Conservation (phyloP, 1,284 basidiomycete species). For the Ganoderma resinaceum region DNA sequence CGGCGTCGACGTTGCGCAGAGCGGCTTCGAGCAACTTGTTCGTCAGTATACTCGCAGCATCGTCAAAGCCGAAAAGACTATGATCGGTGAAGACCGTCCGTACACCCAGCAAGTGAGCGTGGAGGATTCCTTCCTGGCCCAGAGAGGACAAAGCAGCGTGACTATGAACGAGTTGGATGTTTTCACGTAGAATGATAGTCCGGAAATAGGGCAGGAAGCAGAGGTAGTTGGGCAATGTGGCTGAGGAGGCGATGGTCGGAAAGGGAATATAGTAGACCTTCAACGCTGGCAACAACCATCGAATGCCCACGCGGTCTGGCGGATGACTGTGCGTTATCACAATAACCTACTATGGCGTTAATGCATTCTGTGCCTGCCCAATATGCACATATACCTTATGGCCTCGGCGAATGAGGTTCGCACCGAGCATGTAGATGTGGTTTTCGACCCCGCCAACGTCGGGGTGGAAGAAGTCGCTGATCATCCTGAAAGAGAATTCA, state of each 20-base stretch:
- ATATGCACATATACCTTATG: conserved; percentile 67
- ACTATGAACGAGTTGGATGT: conserved; percentile 89
- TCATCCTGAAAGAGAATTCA: conserved; percentile 67
- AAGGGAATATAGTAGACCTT: conserved; percentile 98
- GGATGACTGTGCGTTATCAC: conserved; percentile 94
- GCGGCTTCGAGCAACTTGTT: conserved; percentile 93
- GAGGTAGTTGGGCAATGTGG: conserved; percentile 95
- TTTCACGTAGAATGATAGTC: conserved; percentile 88
- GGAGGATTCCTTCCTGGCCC: conserved; percentile 92
- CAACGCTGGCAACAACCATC: conserved; percentile 85
- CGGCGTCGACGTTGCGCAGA: conserved; percentile 90
- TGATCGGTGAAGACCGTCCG: conserved; percentile 97
- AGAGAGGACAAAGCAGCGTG: conserved; percentile 92
- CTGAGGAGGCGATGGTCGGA: conserved; percentile 85
- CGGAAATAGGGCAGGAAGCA: conserved; percentile 91
- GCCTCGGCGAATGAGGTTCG: conserved; percentile 83
- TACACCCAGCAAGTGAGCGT: conserved; percentile 85
- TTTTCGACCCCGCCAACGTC: conserved; percentile 96
- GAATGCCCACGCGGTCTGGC: conserved; percentile 85
- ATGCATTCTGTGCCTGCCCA: conserved; percentile 4
- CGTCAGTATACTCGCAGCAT: conserved; percentile 95
- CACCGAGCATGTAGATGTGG: conserved; percentile 93
- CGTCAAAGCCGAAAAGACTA: conserved; percentile 94
- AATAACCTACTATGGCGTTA: conserved; percentile 69
- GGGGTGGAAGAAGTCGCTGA: conserved; percentile 97